Base-by-base conservation (phyloP, 345 rosid species). In the Melaleuca alternifolia region DNA sequence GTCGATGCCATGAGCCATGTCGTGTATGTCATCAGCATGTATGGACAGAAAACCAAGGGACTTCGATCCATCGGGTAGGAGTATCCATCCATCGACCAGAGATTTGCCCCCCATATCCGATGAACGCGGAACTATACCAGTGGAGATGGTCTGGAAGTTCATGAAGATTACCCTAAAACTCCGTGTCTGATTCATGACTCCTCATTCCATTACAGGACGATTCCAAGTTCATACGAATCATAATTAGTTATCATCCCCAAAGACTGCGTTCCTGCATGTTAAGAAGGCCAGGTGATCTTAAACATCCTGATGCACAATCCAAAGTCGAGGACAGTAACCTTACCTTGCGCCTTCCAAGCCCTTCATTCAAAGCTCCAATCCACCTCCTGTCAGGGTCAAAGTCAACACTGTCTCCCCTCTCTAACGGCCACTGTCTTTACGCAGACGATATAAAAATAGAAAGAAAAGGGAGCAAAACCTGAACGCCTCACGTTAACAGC, bases 381-480 rank as follows among this genome's bases (percentile, higher is more conserved):
- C 13, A 33, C 79, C 48, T 33, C 48, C 79, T 37, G 79, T 18
- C 48, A 71, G 3, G 24, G 23, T 41, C 44, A 71, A 71, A 37
- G 79, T 71, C 79, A 71, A 33, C 79, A 10, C 26, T 71, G 26
- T 71, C 79, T 65, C 46, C 71, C 30, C 76, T 62, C 10, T 62
- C 2, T 15, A 65, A 65, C 79, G 33, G 79, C 24, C 6, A 20
- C 79, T 71, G 79, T 37, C 79, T 71, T 24, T 0, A 18, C 46
- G 77, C 21, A 65, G 3, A 30, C 15, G 15, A 6, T 16, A 5
- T 33, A 3, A 18, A 0, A 41, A 0, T 2, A 4, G 4, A 41
- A 41, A 41, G 4, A 41, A 2, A 41, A 41, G 4, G 41, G 41
- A 41, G 41, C 41, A 71, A 7, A 10, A 33, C 4, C 79, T 33